A percentile compares a stretch with the other conserved stretches of the same genome.
These are phyloP conservation scores for Catenaria anguillulae DNA, from an alignment of 371 early-diverging fungal species.

Conservation along the genomic window DNA sequence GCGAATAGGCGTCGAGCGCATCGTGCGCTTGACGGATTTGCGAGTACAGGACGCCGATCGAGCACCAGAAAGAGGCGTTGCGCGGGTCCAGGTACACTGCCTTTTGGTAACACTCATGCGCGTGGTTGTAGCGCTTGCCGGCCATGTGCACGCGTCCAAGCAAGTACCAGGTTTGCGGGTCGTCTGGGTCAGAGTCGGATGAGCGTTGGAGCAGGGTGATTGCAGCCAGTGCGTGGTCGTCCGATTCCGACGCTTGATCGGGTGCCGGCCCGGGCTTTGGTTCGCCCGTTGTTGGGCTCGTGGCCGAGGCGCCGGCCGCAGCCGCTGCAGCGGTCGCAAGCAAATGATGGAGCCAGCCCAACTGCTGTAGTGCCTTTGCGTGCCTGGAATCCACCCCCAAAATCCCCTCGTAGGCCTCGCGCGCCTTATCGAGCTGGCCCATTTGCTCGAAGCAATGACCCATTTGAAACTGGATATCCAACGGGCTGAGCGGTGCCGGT, in stretches of 20 bases:
- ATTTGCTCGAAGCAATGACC: conserved; percentile 93
- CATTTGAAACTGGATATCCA: conserved; percentile 95
- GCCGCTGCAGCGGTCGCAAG: conserved; percentile 50
- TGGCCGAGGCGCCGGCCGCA: conserved; percentile 60
- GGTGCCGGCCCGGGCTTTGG: no score
- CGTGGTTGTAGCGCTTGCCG: conserved; percentile 83
- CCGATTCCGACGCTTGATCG: conserved; percentile 17
- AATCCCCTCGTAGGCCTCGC: conserved; percentile 85
- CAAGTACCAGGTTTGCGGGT: conserved; percentile 89
- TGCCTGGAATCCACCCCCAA: conserved; percentile 77
- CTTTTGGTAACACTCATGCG: conserved; percentile 95
- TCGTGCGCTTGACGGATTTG: conserved; percentile 92
- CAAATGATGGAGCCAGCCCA: conserved; percentile 91
- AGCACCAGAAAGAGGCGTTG: conserved; percentile 96
- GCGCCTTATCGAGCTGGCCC: conserved; percentile 57
- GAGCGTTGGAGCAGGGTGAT: not conserved
- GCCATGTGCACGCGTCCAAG: conserved; percentile 94
- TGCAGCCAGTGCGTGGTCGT: not conserved
- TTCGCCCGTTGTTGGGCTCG: not conserved
- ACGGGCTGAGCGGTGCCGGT: conserved; percentile 83
- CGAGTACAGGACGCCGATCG: conserved; percentile 94
- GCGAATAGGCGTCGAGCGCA: conserved; percentile 91
- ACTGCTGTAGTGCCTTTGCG: conserved; percentile 87
- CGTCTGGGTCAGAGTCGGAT: conserved; percentile 44
- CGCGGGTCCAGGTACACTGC: conserved; percentile 89